phyloP scores from a whole-genome alignment of 768 basidiomycete species.

The Goffeauzyma gilvescens region DNA sequence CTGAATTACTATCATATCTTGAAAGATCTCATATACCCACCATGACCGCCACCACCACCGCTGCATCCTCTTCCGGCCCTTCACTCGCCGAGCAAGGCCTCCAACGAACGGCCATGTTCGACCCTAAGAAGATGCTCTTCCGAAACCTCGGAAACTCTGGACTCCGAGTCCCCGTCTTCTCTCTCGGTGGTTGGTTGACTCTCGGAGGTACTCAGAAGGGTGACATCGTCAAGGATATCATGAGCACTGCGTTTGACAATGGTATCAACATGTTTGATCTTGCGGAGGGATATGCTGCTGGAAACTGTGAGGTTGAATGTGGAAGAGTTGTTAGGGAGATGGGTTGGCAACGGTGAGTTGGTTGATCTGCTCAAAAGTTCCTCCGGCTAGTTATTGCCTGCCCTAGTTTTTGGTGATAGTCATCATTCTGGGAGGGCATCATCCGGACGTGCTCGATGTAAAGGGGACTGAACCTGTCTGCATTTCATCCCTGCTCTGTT shows the following conservation, averaged over 20 bases:
- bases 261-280: constrained; percentile 63
- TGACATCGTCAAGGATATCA: neutral
- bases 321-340: neutral
- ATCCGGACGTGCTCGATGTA: neutral
- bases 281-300: constrained; percentile 43
- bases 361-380: too few relatives aligned
- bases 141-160: too few relatives aligned
- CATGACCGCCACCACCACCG: too few relatives aligned
- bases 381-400: neutral
- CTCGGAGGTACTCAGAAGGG: constrained; percentile 5
- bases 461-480: neutral
- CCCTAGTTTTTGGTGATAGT: neutral
- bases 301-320: neutral
- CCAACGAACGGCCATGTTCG: too few relatives aligned
- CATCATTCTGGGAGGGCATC: neutral
- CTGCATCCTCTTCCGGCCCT: too few relatives aligned
- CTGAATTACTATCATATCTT: too few relatives aligned
- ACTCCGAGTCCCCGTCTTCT: neutral
- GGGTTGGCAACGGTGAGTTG: constrained; percentile 36
- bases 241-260: constrained; percentile 17
- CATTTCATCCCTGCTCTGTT: neutral
- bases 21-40: too few relatives aligned
- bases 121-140: too few relatives aligned
- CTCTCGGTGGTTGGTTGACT: constrained; percentile 20
- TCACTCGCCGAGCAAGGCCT: too few relatives aligned